Base-by-base conservation (phyloP, 768 basidiomycete species). In the Phlebiopsis flavidoalba region DNA sequence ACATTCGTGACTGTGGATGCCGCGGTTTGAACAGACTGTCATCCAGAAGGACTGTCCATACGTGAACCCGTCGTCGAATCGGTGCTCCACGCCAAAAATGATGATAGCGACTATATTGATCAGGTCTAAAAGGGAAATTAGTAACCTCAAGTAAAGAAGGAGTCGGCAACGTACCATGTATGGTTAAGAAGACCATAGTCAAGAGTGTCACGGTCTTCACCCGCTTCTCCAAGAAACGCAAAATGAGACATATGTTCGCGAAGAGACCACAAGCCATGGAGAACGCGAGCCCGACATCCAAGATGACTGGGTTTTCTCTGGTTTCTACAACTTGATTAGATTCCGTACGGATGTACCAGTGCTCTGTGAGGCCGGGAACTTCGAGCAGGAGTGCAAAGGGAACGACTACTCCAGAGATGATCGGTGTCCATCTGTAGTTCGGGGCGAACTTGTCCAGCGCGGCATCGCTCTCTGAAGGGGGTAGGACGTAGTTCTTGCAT, bases 371-470 rank as follows among this genome's bases (percentile, higher is more conserved):
- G 15, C 88, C 87, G 0, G 92, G 92, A 31, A 94, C 89, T 66
- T 89, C 88, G 33, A 93, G 77, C n/a, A 94, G 77, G 53, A 93
- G 88, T 17, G 87, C 82, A 66, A 94, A 91, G 0, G 89, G 88
- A 40, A 89, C 83, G 61, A 85, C 70, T 45, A 88, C 76, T 19
- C 86, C 87, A 14, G 89, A 84, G 8, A 90, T 59, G 46, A 91
- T 85, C 0, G 88, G 88, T 5, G 83, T 73, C 55, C 75, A 75
- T 17, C 90, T 84, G 68, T 87, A 88, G 55, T 82, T 81, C 22
- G 86, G 85, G 33, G 80, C 67, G 59, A 77, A 80, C 33, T 67
- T 59, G 36, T 70, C 72, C 0, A 73, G 63, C 40, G 69, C 66
- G 48, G 69, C 69, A 48, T 72, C 58, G 35, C 47, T 56, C 8